These are phyloP conservation scores for Cryptococcus jaspeensis DNA, from an alignment of 1,284 basidiomycete genomes.

Conservation along the genomic window DNA sequence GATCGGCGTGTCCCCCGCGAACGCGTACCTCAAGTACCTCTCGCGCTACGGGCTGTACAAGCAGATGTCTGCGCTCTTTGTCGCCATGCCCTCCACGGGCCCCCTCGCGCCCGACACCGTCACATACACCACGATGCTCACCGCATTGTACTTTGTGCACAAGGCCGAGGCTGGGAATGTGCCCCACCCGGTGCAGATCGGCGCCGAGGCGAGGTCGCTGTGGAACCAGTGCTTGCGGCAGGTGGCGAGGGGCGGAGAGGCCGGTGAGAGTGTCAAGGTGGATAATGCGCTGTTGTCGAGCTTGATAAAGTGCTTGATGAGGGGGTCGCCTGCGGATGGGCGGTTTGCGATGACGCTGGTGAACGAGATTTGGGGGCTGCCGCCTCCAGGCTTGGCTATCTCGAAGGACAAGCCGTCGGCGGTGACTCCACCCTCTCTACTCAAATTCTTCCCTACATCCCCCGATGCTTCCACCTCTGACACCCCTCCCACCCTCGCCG, in stretches of 20 bases:
- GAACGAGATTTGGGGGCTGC: conserved; percentile 30
- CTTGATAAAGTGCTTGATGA: conserved; percentile 27
- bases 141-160: conserved; percentile 12
- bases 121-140: conserved; percentile 44
- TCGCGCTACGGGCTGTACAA: conserved; percentile 35
- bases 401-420: conserved; percentile 9
- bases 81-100: conserved; percentile 33
- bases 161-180: neutral
- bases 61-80: conserved; percentile 42
- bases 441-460: neutral
- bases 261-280: conserved; percentile 15
- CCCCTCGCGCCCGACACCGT: conserved; percentile 37
- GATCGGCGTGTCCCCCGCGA: conserved; percentile 34
- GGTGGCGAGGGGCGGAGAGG: conserved; percentile 7
- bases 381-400: conserved; percentile 16
- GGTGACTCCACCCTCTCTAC: neutral
- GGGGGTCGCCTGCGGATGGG: conserved; percentile 33
- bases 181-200: conserved; percentile 12
- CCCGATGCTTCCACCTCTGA: neutral
- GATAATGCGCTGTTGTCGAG: conserved; percentile 33
- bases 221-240: conserved; percentile 39
- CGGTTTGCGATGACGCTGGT: conserved; percentile 29
- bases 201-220: conserved; percentile 21
- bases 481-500: neutral
- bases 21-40: conserved; percentile 49